Base-by-base conservation (phyloP, 2,329 filamentous ascomycete species). In the Magnaporthiopsis rhizophila region DNA sequence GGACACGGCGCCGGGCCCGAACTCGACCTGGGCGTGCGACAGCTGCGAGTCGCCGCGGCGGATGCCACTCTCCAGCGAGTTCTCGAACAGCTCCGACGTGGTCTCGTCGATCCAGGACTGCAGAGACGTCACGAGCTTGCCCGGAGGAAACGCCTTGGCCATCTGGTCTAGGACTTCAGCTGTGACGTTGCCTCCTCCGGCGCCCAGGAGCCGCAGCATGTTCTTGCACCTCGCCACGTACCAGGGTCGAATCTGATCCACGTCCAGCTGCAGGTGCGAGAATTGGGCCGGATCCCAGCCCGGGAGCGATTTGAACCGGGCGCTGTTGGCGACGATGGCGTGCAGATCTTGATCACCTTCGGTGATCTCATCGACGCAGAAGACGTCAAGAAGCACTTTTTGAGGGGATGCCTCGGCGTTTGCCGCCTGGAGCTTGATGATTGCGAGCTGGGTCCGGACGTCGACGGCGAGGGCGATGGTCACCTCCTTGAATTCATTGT, bases 401-500 rank as follows among this genome's bases (percentile, higher is more conserved):
- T 13, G n/a, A 12, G 45, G 38, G 11, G 61, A 32, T 18, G 24
- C 38, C 18, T 53, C 45, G 3, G 26, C 56, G 11, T 36, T 28
- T 11, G 24, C 18, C 12, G 30, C 21, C 15, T 53, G 24, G n/a
- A 62, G 50, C 28, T 13, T 62, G n/a, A 21, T 26, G 4, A 62
- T 62, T 28, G 62, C 62, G 2, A 63, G 13, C 36, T 63, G 62
- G 21, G 62, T 63, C 8, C 62, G n/a, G 53, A 63, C 36, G 12
- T 63, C 62, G 38, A 62, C 28, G 2, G 45, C 61, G 21, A 62
- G 38, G 2, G 15, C 45, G n/a, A 62, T 28, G 12, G 61, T 62
- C 3, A 26, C 26, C 21, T 8, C 9, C 15, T 62, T 53, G 45
- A 45, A 62, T 7, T 62, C 61, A 3, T 53, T 26, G 2, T 24